Evolutionary conservation across 2,329 filamentous ascomycete species (phyloP).

Genomic region (Phaeosphaeriaceae sp.): DNA sequence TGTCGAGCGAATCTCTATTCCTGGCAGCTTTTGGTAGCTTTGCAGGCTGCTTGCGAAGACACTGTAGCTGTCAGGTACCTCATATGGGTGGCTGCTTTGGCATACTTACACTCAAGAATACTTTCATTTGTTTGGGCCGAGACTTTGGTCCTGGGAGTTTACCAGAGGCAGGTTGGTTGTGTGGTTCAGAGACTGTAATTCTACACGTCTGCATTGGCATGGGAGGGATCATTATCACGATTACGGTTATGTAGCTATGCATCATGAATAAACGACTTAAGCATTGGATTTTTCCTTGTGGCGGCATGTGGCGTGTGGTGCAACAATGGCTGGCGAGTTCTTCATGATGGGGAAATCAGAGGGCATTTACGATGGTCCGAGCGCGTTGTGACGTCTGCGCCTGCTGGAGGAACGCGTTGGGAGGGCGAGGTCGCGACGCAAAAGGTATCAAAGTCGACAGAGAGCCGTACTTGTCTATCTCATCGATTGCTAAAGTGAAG

Average conservation of each 20-base stretch:
- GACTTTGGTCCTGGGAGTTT: not conserved
- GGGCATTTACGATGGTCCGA: not conserved
- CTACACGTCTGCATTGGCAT: conserved; percentile 8
- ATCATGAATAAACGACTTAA: conserved; percentile 35
- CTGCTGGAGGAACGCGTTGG: not conserved
- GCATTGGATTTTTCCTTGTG: not conserved
- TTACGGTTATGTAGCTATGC: conserved; percentile 32
- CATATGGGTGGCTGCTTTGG: conserved; percentile 5
- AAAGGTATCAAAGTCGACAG: not conserved
- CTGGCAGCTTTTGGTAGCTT: conserved; percentile 9
- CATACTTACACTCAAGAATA: not conserved
- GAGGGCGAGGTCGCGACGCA: not conserved
- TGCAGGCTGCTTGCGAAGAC: conserved; percentile 1
- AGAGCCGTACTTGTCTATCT: not conserved
- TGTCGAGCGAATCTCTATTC: conserved; percentile 10
- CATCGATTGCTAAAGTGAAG: not conserved
- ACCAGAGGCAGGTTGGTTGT: not conserved
- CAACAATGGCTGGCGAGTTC: no score
- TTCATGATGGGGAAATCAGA: not conserved
- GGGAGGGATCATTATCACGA: conserved; percentile 5
- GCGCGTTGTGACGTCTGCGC: not conserved
- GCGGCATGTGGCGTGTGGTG: not conserved
- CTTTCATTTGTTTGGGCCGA: not conserved
- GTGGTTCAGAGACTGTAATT: conserved; percentile 10
- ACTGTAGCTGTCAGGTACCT: no score